phyloP scores from a whole-genome alignment of 2,329 filamentous ascomycete species.

The Diaporthe sp. region DNA sequence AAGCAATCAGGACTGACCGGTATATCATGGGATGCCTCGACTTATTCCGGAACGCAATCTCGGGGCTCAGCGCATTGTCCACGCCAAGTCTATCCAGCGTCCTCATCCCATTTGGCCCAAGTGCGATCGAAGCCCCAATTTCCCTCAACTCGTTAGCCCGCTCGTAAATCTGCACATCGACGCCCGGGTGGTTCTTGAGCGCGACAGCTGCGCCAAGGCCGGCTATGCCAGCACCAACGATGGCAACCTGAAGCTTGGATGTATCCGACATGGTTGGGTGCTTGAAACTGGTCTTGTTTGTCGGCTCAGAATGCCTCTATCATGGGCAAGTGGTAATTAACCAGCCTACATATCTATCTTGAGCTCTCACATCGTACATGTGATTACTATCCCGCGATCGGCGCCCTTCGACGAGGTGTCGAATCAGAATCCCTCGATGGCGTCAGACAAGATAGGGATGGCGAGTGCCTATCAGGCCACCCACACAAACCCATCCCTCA shows the following conservation, averaged over 20 bases:
- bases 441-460: slow-evolving; percentile 26
- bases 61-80: slow-evolving; percentile 57
- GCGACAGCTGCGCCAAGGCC: slow-evolving; percentile 63
- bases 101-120: slow-evolving; percentile 67
- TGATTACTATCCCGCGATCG: slow-evolving; percentile 14
- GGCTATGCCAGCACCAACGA: slow-evolving; percentile 65
- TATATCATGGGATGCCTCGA: slow-evolving; percentile 61
- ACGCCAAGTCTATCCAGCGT: slow-evolving; percentile 65
- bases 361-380: neutral
- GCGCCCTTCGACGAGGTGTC: slow-evolving; percentile 9
- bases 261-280: neutral
- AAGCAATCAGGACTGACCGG: too few species aligned
- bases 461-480: slow-evolving; percentile 27
- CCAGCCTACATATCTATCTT: neutral
- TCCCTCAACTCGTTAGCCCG: slow-evolving; percentile 60
- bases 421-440: slow-evolving; percentile 14
- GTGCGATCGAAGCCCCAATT: slow-evolving; percentile 62
- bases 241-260: slow-evolving; percentile 55
- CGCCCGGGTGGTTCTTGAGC: slow-evolving; percentile 48
- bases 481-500: neutral
- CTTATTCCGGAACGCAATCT: slow-evolving; percentile 56
- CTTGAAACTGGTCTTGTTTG: neutral
- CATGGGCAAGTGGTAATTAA: neutral
- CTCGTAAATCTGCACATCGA: slow-evolving; percentile 65
- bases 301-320: neutral